phyloP scores from a whole-genome alignment of 345 rosid genomes.

The Hibiscus syriacus region DNA sequence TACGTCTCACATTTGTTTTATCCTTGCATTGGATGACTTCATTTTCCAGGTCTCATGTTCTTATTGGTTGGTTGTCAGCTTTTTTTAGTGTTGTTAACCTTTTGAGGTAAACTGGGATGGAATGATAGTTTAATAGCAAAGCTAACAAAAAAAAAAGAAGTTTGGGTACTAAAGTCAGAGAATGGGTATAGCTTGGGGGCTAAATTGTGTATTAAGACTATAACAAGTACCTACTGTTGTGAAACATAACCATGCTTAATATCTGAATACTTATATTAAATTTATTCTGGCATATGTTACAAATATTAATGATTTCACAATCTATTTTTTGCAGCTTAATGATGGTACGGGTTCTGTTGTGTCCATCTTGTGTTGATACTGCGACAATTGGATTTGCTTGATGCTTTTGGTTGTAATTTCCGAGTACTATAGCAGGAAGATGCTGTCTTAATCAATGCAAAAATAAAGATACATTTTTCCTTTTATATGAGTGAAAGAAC shows the following conservation, averaged over 20 bases:
- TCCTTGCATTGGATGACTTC: no score
- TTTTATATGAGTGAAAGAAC: neutral
- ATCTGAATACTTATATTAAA: neutral
- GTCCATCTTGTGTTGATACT: neutral
- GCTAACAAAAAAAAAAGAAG: no score
- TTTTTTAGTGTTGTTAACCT: no score
- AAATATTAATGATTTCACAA: neutral
- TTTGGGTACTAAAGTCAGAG: neutral
- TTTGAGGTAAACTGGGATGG: no score
- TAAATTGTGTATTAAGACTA: neutral
- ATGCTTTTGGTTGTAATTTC: slow-evolving; percentile 2
- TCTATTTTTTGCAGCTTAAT: neutral
- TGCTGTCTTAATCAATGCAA: neutral
- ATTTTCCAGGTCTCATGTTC: no score
- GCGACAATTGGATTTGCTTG: neutral
- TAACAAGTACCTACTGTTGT: neutral
- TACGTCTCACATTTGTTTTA: no score
- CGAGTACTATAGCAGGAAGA: neutral
- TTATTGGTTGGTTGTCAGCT: no score
- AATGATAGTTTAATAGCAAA: no score
- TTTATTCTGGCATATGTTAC: neutral
- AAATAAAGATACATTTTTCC: neutral
- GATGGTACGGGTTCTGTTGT: neutral
- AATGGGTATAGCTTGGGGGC: neutral
- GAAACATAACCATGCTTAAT: neutral